These are phyloP conservation scores for Scleroderma citrinum DNA, from an alignment of 768 basidiomycete species.

Conservation along the genomic window DNA sequence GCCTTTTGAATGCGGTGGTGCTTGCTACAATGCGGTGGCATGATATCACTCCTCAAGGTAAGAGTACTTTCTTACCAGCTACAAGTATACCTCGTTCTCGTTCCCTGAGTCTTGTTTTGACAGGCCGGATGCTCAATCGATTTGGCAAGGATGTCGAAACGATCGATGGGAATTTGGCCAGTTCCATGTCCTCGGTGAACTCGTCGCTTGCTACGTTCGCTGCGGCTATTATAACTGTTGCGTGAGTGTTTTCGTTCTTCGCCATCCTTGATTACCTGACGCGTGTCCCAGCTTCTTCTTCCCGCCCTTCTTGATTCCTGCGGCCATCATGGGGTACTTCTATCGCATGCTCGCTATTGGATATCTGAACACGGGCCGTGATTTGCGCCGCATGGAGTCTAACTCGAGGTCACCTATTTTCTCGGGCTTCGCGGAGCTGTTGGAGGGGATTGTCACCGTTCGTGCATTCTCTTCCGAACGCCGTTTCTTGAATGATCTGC, in stretches of 20 bases:
- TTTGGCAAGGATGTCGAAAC: constrained; percentile 88
- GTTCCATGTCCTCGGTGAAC: constrained; percentile 70
- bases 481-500: constrained; percentile 69
- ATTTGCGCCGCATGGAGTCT: constrained; percentile 86
- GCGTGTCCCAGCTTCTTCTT: constrained; percentile 52
- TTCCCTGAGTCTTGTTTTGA: neutral
- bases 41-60: constrained; percentile 77
- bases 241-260: constrained; percentile 36
- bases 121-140: constrained; percentile 80
- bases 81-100: neutral
- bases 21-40: constrained; percentile 82
- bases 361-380: constrained; percentile 75
- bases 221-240: constrained; percentile 65
- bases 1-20: constrained; percentile 63
- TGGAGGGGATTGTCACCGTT: constrained; percentile 90
- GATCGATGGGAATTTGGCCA: constrained; percentile 67
- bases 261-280: neutral
- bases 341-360: constrained; percentile 69
- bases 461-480: constrained; percentile 83
- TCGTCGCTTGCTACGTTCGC: constrained; percentile 72
- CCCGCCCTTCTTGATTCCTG: constrained; percentile 79
- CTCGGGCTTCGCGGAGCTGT: constrained; percentile 72
- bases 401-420: constrained; percentile 82
- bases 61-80: neutral
- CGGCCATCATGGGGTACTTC: constrained; percentile 61